Base-by-base conservation (phyloP, 768 basidiomycete genomes). In the Boletus coccyginus region DNA sequence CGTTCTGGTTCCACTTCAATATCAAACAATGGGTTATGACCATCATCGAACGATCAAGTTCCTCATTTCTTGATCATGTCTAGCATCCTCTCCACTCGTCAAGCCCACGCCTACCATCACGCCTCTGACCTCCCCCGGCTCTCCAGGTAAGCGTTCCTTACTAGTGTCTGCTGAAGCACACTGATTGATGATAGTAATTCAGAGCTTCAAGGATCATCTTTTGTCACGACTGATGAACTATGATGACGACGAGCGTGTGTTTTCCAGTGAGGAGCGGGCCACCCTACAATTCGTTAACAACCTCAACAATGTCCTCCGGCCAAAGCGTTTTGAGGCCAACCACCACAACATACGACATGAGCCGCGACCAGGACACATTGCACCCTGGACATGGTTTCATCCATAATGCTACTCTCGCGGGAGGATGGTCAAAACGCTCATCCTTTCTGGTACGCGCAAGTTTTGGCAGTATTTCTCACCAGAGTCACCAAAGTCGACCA, bases 401-500 rank as follows among this genome's bases (percentile, higher is more conserved):
- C n/a, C n/a, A n/a, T n/a, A n/a, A 69, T 71, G 67, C 24, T 59
- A 4, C 60, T 62, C 14, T 57, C 58, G 2, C 42, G 33, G 1
- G 62, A 65, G 53, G 51, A 66, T 19, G 51, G 36, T 4, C 17
- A 16, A 4, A 36, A 60, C 36, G 19, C 51, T 14, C 61, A 66
- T 44, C 64, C 61, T 12, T 69, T 58, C 39, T 62, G 62, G 62
- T 69, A 71, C 49, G 66, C 64, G 0, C 38, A 55, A 29, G 60
- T 65, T 9, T 27, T 61, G 10, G 58, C n/a, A n/a, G n/a, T n/a
- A n/a, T n/a, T n/a, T n/a, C n/a, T n/a, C n/a, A n/a, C n/a, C n/a
- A n/a, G n/a, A n/a, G n/a, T n/a, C n/a, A n/a, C n/a, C n/a, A n/a
- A n/a, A n/a, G n/a, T n/a, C n/a, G n/a, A n/a, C n/a, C n/a, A n/a